Base-by-base conservation (phyloP, 164 flowering plant species). In the Tetracentron sinense region DNA sequence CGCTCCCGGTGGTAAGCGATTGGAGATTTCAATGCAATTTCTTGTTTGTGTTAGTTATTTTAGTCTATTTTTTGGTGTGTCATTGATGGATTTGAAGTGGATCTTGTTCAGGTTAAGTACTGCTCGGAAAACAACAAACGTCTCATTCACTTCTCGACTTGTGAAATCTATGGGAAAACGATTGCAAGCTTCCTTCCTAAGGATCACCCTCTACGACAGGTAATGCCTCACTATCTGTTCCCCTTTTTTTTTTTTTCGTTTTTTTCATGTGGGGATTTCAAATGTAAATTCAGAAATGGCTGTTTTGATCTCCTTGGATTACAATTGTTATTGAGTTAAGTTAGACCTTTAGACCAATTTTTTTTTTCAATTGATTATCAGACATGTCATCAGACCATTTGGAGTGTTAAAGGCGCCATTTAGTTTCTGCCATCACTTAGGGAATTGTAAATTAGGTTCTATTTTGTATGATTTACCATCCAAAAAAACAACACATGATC, bases 151-250 rank as follows among this genome's bases (percentile, higher is more conserved):
- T 95, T 95, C 76, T 95, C 99, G 10, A 95, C 99, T 52, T 91
- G 99, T 74, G 99, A 95, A 79, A 85, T 92, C 22, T 95, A 95
- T 74, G 97, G 97, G 55, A 95, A 91, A 70, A 95, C 99, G 1
- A 84, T 91, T 64, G 97, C 97, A 51, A 75, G 88, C 78, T 95
- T 78, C 72, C 90, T 95, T 72, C 99, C 99, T 3, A 84, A 85
- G 65, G 99, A 89, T 70, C 77, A 78, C 62, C 93, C 97, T 58
- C 81, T 89, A 20, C 84, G 97, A 31, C 81, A 88, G 88, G 99
- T 91, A 52, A 66, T 62, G 50, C 10, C 55, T 66, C 31, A 2
- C 57, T 69, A n/a, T n/a, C n/a, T n/a, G n/a, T 62, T 58, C 57
- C 49, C 19, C 10, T 10, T 27, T 3, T 47, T 28, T 35, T 53